Conservation (phyloP, 805 yeast species). For the Metschnikowia borealis region DNA sequence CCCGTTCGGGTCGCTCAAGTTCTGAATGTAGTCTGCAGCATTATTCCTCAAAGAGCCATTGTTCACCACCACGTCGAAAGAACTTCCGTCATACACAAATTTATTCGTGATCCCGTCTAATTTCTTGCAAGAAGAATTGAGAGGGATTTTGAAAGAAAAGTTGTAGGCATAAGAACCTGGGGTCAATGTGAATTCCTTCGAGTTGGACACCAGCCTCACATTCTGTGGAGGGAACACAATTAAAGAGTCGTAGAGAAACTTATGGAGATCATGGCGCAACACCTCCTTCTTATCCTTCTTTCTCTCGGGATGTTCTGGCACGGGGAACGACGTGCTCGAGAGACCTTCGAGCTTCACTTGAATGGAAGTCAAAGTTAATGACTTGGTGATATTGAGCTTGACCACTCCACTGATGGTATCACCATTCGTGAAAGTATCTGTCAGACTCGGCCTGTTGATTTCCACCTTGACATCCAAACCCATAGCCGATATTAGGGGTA, state of each 20-base stretch:
- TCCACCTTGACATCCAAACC: constrained; percentile 28
- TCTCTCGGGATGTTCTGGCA: constrained; percentile 20
- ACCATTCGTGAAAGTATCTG: constrained; percentile 45
- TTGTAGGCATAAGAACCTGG: constrained; percentile 52
- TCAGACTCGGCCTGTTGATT: constrained; percentile 20
- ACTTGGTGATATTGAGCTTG: constrained; percentile 33
- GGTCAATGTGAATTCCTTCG: constrained; percentile 43
- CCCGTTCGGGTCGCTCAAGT: not conserved
- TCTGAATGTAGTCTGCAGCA: constrained; percentile 13
- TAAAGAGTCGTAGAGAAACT: constrained; percentile 44
- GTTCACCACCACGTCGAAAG: constrained; percentile 27
- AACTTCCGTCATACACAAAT: constrained; percentile 27
- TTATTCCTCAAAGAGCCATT: constrained; percentile 27
- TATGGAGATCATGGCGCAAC: constrained; percentile 37
- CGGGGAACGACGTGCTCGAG: constrained; percentile 33
- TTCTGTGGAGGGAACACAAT: constrained; percentile 53
- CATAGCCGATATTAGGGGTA: constrained; percentile 5
- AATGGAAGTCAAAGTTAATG: constrained; percentile 43
- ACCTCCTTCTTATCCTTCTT: constrained; percentile 16
- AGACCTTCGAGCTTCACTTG: constrained; percentile 53
- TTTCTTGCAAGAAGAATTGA: constrained; percentile 32
- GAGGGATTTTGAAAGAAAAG: constrained; percentile 44
- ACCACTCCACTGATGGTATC: constrained; percentile 44
- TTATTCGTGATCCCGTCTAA: constrained; percentile 31
- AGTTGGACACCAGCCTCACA: constrained; percentile 39